phyloP scores from a whole-genome alignment of 2,329 filamentous ascomycete species.

The Fusarium anguioides region DNA sequence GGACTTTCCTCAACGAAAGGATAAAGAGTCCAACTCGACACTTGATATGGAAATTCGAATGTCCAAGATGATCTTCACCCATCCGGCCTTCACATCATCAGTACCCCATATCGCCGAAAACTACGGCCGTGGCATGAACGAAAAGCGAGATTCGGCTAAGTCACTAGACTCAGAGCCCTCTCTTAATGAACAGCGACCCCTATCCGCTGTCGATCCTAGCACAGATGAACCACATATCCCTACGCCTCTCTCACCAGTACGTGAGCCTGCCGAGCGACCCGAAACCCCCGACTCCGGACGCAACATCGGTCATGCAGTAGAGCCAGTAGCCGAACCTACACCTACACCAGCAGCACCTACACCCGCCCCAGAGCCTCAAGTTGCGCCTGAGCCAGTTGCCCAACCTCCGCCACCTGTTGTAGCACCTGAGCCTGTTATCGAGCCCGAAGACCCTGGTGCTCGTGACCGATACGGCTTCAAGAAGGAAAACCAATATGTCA shows the following conservation, averaged over 20 bases:
- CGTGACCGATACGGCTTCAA: slow-evolving; percentile 94
- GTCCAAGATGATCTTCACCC: slow-evolving; percentile 55
- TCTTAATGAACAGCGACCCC: slow-evolving; percentile 40
- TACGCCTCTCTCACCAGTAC: slow-evolving; percentile 31
- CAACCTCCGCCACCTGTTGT: slow-evolving; percentile 44
- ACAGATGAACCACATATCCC: slow-evolving; percentile 16
- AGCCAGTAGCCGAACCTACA: slow-evolving; percentile 16
- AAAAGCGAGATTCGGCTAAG: slow-evolving; percentile 65
- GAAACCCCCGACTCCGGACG: slow-evolving; percentile 27
- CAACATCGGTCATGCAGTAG: slow-evolving; percentile 19
- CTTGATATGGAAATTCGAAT: slow-evolving; percentile 54
- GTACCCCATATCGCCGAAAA: slow-evolving; percentile 53
- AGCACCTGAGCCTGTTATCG: slow-evolving; percentile 45
- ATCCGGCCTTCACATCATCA: slow-evolving; percentile 53
- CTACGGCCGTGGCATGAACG: slow-evolving; percentile 43
- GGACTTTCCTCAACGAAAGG: slow-evolving; percentile 33
- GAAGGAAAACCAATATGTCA: slow-evolving; percentile 84
- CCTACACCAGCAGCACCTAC: slow-evolving; percentile 39
- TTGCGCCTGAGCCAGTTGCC: slow-evolving; percentile 19
- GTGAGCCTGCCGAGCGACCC: slow-evolving; percentile 22
- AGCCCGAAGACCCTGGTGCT: slow-evolving; percentile 60
- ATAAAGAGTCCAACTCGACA: slow-evolving; percentile 42
- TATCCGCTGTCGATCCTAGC: slow-evolving; percentile 19
- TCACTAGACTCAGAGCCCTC: slow-evolving; percentile 55
- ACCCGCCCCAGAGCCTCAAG: slow-evolving; percentile 42